phyloP scores from a whole-genome alignment of 352 stramenopile genomes.

The Globisporangium nodosum region DNA sequence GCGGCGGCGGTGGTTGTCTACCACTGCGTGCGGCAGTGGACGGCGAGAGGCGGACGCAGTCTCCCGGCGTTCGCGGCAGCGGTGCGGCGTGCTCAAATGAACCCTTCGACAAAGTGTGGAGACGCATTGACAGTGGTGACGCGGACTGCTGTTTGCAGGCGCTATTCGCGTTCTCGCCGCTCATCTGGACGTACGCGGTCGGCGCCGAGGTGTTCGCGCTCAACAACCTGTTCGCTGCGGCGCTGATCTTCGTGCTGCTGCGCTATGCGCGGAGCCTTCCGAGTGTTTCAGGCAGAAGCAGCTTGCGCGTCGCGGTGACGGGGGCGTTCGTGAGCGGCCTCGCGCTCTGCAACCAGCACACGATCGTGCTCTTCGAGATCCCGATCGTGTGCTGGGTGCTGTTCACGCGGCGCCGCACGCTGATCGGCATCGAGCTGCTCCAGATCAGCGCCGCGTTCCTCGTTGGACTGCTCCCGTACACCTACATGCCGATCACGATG shows the following conservation, averaged over 20 bases:
- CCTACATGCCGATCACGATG: constrained; percentile 80
- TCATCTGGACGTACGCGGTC: constrained; percentile 94
- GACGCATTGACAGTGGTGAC: background rate
- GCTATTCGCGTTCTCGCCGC: constrained; percentile 89
- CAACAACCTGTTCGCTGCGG: constrained; percentile 91
- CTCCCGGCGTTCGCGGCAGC: constrained; percentile 44
- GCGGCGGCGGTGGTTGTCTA: constrained; percentile 51
- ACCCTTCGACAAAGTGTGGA: too few species aligned
- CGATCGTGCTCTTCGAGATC: constrained; percentile 89
- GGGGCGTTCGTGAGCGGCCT: constrained; percentile 90
- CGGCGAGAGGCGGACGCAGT: background rate
- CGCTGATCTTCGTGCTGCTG: constrained; percentile 69
- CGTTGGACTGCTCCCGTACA: constrained; percentile 72
- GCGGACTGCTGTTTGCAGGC: constrained; percentile 19
- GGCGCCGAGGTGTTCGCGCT: constrained; percentile 95
- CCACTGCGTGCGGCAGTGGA: constrained; percentile 45
- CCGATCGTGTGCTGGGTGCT: constrained; percentile 84
- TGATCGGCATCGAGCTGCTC: constrained; percentile 33
- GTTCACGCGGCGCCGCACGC: constrained; percentile 26
- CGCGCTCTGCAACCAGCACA: constrained; percentile 96
- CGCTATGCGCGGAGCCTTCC: constrained; percentile 25
- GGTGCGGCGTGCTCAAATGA: constrained; percentile 18
- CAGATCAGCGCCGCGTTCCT: constrained; percentile 52
- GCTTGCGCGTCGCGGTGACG: constrained; percentile 13
- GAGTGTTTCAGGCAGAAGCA: constrained; percentile 5